Evolutionary conservation across 2,329 filamentous ascomycete genomes (phyloP).

Genomic region (Aspergillus sp.): DNA sequence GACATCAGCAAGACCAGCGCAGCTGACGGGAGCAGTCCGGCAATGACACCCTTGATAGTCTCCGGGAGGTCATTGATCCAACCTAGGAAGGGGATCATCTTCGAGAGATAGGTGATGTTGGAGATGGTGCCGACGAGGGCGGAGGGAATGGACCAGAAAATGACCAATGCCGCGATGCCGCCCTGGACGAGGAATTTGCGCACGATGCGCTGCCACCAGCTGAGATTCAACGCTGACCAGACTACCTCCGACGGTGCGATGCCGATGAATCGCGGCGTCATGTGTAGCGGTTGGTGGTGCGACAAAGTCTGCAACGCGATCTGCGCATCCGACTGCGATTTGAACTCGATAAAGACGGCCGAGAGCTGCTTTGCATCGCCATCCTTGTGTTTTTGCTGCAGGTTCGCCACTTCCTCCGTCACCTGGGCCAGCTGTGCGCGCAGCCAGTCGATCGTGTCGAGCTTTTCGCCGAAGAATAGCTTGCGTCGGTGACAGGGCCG

Average conservation of each 20-base stretch:
- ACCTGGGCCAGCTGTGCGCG: constrained; percentile 71
- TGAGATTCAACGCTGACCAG: constrained; percentile 78
- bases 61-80: constrained; percentile 73
- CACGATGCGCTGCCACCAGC: constrained; percentile 78
- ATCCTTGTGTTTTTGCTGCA: constrained; percentile 63
- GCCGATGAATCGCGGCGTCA: constrained; percentile 83
- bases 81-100: constrained; percentile 57
- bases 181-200: constrained; percentile 67
- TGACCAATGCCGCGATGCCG: constrained; percentile 72
- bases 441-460: constrained; percentile 87
- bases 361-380: constrained; percentile 66
- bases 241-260: constrained; percentile 82
- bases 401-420: constrained; percentile 65
- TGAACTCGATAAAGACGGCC: constrained; percentile 88
- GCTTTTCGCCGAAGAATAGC: constrained; percentile 74
- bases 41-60: constrained; percentile 72
- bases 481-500: constrained; percentile 72
- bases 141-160: constrained; percentile 81
- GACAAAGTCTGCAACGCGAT: constrained; percentile 80
- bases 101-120: constrained; percentile 70
- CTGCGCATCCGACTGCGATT: constrained; percentile 77
- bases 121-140: constrained; percentile 83
- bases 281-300: constrained; percentile 80
- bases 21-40: constrained; percentile 78
- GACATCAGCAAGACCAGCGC: constrained; percentile 82